phyloP scores from a whole-genome alignment of 139 green algal genomes.

The Mesotaenium endlicherianum region DNA sequence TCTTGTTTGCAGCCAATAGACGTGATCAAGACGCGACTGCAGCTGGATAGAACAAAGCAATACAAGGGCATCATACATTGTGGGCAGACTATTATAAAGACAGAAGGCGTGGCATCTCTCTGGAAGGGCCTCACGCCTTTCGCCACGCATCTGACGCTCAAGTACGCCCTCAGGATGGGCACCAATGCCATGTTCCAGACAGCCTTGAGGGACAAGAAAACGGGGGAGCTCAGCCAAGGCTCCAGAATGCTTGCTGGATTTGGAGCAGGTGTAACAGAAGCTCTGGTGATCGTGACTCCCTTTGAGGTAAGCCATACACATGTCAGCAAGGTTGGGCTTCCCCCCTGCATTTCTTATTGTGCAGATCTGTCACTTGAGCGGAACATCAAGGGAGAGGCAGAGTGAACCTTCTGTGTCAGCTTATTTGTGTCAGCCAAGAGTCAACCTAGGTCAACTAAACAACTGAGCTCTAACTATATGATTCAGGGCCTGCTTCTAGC shows the following conservation, averaged over 20 bases:
- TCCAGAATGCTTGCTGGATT: conserved; percentile 76
- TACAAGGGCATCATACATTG: conserved; percentile 84
- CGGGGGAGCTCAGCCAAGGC: conserved; percentile 60
- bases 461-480: no score
- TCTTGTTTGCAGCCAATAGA: conserved; percentile 89
- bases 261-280: conserved; percentile 82
- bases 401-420: no score
- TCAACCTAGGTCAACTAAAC: no score
- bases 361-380: no score
- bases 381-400: no score
- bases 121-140: conserved; percentile 96
- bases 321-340: conserved; percentile 58
- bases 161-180: conserved; percentile 92
- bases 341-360: no score
- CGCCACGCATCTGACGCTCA: conserved; percentile 89
- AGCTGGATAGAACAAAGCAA: conserved; percentile 77
- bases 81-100: conserved; percentile 66
- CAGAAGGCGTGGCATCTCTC: conserved; percentile 78
- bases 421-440: no score
- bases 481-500: no score
- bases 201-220: conserved; percentile 65
- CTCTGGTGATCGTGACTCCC: conserved; percentile 89
- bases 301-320: conserved; percentile 84
- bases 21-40: conserved; percentile 89
- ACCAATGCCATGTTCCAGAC: conserved; percentile 85